Conservation (phyloP, 768 basidiomycete genomes). For the Pisolithus tinctorius region DNA sequence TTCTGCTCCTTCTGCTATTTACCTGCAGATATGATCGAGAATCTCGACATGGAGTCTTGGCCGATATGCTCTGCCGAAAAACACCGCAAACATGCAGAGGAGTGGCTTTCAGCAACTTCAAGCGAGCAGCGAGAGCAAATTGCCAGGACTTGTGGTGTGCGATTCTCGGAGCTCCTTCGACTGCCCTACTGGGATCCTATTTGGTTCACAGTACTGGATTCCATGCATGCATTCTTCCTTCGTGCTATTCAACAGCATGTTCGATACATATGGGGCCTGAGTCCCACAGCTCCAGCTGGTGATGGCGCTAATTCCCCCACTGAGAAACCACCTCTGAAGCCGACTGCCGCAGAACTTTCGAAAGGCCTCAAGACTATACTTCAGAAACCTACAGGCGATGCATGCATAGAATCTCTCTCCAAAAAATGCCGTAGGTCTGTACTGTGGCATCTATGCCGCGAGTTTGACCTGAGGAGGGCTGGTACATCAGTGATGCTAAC, state of each 20-base stretch:
- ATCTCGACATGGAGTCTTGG: background rate
- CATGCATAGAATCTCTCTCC: too few species aligned
- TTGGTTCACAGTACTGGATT: conserved; percentile 12
- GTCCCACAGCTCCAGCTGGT: too few species aligned
- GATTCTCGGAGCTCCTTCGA: conserved; percentile 9
- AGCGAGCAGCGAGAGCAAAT: background rate
- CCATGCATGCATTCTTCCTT: conserved; percentile 31
- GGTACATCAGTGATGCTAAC: too few species aligned
- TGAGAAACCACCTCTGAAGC: too few species aligned
- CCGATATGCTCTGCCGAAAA: background rate
- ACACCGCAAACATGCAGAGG: conserved; percentile 28
- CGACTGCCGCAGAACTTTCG: too few species aligned
- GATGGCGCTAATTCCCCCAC: too few species aligned
- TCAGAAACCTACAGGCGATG: too few species aligned
- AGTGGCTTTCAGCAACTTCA: conserved; percentile 12
- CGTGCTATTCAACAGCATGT: conserved; percentile 21
- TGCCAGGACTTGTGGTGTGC: conserved; percentile 5
- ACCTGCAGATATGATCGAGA: background rate
- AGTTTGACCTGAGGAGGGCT: too few species aligned
- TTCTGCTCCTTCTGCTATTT: background rate
- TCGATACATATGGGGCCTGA: too few species aligned
- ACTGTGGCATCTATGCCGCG: too few species aligned
- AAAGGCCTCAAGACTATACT: too few species aligned
- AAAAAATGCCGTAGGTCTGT: too few species aligned
- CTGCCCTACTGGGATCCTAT: conserved; percentile 14